Conservation (phyloP, 1,139 yeast genomes). For the Kurtzmaniella quercitrusa region DNA sequence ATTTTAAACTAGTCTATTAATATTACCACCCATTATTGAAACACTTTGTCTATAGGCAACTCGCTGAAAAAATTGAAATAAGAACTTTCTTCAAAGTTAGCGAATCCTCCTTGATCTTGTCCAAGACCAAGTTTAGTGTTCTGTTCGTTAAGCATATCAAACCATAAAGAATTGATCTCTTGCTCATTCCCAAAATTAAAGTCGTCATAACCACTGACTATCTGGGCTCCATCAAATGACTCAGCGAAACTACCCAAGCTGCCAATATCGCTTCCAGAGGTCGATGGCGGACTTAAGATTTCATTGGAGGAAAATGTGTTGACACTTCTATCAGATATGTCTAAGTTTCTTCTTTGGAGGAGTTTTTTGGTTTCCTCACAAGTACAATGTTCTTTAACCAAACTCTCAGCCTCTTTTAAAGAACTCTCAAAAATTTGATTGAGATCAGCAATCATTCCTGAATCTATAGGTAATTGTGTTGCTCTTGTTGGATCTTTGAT, state of each 20-base stretch:
- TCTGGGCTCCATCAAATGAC: background rate
- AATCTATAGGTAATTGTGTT: background rate
- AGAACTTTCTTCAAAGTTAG: slow-evolving; percentile 6
- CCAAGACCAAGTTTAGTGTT: background rate
- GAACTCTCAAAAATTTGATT: slow-evolving; percentile 2
- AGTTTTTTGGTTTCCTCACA: background rate
- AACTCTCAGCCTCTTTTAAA: slow-evolving; percentile 4
- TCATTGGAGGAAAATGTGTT: background rate
- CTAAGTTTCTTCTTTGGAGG: background rate
- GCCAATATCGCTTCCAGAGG: background rate
- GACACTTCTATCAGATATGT: background rate
- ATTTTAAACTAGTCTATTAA: too few relatives aligned
- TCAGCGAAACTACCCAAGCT: background rate
- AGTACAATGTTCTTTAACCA: slow-evolving; percentile 5
- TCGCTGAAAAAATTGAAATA: slow-evolving; percentile 15
- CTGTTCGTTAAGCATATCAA: slow-evolving; percentile 6
- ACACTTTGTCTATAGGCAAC: slow-evolving; percentile 14
- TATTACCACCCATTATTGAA: slow-evolving; percentile 4
- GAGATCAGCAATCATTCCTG: slow-evolving; percentile 3
- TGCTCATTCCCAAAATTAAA: slow-evolving; percentile 6
- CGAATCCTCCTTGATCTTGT: background rate
- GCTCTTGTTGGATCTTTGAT: background rate
- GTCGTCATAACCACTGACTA: slow-evolving; percentile 8
- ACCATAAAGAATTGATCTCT: slow-evolving; percentile 9
- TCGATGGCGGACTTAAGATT: background rate